phyloP scores from a whole-genome alignment of 2,329 filamentous ascomycete species.

The Drechslerella coelobrocha region DNA sequence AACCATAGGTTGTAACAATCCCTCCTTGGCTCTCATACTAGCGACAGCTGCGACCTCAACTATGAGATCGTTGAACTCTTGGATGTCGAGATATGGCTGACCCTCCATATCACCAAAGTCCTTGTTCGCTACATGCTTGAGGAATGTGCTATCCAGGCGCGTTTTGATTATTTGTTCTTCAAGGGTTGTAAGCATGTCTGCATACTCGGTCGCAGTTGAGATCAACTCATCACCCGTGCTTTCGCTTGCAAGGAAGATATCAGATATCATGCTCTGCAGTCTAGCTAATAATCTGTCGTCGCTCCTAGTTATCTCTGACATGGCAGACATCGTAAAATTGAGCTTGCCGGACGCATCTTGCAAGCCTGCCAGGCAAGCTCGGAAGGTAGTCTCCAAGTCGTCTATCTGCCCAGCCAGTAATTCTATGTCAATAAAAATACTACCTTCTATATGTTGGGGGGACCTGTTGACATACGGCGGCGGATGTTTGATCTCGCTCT shows the following conservation, averaged over 20 bases:
- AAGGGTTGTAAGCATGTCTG: conserved; percentile 37
- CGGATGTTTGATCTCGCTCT: conserved; percentile 38
- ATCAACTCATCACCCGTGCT: conserved; percentile 30
- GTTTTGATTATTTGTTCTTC: conserved; percentile 45
- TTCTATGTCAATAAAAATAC: background rate
- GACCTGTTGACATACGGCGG: conserved; percentile 20
- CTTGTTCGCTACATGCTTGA: conserved; percentile 20
- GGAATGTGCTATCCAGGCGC: conserved; percentile 28
- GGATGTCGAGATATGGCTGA: conserved; percentile 31
- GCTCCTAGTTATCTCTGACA: conserved; percentile 37
- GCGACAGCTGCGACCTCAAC: conserved; percentile 41
- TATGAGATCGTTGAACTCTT: conserved; percentile 40
- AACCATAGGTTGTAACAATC: conserved; percentile 36
- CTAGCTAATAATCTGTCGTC: conserved; percentile 46
- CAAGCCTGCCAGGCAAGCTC: conserved; percentile 24
- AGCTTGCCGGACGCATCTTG: conserved; percentile 38
- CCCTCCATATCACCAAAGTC: conserved; percentile 36
- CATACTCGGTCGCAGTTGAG: conserved; percentile 29
- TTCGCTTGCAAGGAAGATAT: conserved; percentile 39
- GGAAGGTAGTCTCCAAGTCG: conserved; percentile 38
- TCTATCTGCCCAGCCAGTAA: conserved; percentile 17
- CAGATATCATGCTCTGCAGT: conserved; percentile 35
- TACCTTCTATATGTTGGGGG: background rate
- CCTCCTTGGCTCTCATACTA: conserved; percentile 46
- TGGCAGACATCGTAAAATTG: conserved; percentile 42